Conservation (phyloP, 169 alveolate genomes). For the Toxoplasma gondii region DNA sequence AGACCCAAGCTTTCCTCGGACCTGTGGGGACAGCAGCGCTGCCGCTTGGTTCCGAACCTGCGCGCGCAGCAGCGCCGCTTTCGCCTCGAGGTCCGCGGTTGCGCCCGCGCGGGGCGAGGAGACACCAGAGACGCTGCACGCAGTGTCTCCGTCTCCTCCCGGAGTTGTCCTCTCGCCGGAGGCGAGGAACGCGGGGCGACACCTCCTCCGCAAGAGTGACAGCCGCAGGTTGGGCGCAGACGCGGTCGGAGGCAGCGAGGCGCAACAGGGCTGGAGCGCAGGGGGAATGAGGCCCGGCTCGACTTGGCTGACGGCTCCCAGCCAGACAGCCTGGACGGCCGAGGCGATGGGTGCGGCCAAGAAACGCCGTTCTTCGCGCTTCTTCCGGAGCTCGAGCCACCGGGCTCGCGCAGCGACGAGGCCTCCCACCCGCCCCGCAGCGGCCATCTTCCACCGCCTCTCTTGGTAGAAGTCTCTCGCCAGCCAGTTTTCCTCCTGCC, state of each 20-base stretch:
- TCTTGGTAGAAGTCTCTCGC: conserved; percentile 59
- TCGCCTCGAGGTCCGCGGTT: background rate
- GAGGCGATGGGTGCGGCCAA: conserved; percentile 56
- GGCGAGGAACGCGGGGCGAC: background rate
- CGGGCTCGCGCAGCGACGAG: conserved; percentile 33
- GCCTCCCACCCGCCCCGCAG: conserved; percentile 27
- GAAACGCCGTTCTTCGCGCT: conserved; percentile 37
- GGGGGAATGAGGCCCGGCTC: background rate
- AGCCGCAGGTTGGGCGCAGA: background rate
- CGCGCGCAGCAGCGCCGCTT: background rate
- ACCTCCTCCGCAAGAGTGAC: background rate
- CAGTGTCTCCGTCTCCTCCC: background rate
- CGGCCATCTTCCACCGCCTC: conserved; percentile 51
- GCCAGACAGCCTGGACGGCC: conserved; percentile 51
- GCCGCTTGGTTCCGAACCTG: background rate
- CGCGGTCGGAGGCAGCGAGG: background rate
- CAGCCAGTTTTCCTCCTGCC: conserved; percentile 53
- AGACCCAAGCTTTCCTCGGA: background rate
- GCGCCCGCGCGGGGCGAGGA: background rate
- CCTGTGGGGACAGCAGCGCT: background rate
- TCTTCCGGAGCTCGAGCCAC: conserved; percentile 12
- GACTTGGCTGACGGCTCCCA: background rate
- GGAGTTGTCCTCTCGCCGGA: background rate
- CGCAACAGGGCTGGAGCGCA: background rate
- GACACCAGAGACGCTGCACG: background rate